A percentile compares a stretch with the other conserved stretches of the same genome.
phyloP scores from a whole-genome alignment of 2,329 filamentous ascomycete genomes.

The Plectosphaerella sp. region DNA sequence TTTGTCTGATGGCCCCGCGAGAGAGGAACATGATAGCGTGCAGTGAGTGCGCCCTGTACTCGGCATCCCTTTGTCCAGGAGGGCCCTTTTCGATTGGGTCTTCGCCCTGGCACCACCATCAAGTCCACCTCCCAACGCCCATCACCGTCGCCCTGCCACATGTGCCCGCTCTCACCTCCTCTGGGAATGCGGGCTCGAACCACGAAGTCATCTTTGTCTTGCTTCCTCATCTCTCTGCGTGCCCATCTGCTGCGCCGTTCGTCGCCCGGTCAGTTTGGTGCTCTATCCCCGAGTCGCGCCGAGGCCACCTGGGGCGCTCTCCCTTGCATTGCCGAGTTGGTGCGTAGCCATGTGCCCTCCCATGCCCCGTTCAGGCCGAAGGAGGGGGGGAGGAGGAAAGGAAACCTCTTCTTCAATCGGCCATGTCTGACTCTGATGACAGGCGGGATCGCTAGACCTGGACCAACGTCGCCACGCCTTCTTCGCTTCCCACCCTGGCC shows the following conservation, averaged over 20 bases:
- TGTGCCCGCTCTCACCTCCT: background rate
- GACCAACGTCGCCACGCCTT: background rate
- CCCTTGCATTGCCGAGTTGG: conserved; percentile 1
- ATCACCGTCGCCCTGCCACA: background rate
- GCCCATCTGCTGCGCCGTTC: background rate
- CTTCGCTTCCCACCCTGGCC: background rate
- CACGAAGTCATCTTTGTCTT: background rate
- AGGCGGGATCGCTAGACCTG: too few species aligned
- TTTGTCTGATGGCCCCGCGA: background rate
- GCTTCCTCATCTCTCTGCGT: conserved; percentile 1
- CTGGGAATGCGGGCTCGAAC: background rate
- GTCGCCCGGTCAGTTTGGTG: background rate
- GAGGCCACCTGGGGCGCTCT: background rate
- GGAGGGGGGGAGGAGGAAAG: too few species aligned
- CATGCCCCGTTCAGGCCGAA: background rate
- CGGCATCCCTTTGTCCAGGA: conserved; percentile 1
- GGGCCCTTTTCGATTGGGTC: background rate
- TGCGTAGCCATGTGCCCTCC: background rate
- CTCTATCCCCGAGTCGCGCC: background rate
- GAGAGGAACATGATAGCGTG: background rate
- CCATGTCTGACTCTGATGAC: too few species aligned
- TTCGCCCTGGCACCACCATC: background rate
- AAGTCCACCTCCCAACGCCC: background rate
- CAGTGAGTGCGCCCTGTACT: background rate
- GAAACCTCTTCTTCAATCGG: too few species aligned